These are phyloP conservation scores for Cordyceps tenuipes DNA, from an alignment of 2,329 filamentous ascomycete species.

Conservation along the genomic window DNA sequence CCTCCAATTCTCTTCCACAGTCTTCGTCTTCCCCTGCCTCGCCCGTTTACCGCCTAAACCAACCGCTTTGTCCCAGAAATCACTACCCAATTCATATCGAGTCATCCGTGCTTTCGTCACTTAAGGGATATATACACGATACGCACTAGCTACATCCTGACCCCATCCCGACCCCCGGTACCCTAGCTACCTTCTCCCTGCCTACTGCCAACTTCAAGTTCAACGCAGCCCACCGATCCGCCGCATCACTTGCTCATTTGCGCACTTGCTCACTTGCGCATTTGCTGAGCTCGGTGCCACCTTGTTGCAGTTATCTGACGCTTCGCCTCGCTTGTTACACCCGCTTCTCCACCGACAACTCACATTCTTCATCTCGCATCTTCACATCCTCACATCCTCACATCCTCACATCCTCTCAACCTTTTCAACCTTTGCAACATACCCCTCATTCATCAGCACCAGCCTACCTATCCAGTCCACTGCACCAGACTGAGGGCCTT, in stretches of 20 bases:
- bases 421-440: neutral
- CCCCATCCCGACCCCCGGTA: neutral
- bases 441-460: neutral
- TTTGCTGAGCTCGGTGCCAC: constrained; percentile 5
- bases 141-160: neutral
- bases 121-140: neutral
- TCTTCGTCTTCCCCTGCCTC: constrained; percentile 1
- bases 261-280: neutral
- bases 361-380: neutral
- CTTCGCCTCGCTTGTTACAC: constrained; percentile 9
- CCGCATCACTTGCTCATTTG: neutral
- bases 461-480: constrained; percentile 31
- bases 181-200: neutral
- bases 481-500: neutral
- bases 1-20: neutral
- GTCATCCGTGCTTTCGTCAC: neutral
- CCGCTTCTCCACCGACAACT: constrained; percentile 6
- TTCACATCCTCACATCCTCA: no score
- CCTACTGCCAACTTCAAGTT: neutral
- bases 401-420: no score
- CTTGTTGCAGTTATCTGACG: constrained; percentile 5
- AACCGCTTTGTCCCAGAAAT: neutral
- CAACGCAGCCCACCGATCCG: neutral
- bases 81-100: neutral
- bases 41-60: neutral